Base-by-base conservation (phyloP, 2,329 filamentous ascomycete species). In the Madurella fahalii region DNA sequence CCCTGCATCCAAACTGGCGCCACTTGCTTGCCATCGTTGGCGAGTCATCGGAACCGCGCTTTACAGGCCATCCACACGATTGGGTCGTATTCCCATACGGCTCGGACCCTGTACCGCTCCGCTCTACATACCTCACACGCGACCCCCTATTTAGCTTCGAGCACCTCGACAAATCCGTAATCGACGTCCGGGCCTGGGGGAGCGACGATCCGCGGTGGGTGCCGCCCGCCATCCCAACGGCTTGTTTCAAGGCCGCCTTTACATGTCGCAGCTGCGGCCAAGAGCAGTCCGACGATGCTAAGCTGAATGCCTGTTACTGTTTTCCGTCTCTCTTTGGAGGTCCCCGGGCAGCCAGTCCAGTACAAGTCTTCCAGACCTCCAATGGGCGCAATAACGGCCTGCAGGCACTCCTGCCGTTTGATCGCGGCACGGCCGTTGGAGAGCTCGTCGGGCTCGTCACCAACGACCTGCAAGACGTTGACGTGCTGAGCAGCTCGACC, bases 381-480 rank as follows among this genome's bases (percentile, higher is more conserved):
- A 74, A 77, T 49, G 79, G 78, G 5, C 77, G 77, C 49, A 81
- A 81, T 61, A 83, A 83, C 52, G 79, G 80, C 0, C 69, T 82
- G 1, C 53, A 74, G 34, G 75, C 76, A 1, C 65, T 74, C 57
- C 67, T 71, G 60, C 65, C 74, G 3, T 79, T 82, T 51, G 77
- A 80, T 43, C 71, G 77, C 32, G 80, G 80, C 11, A 68, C 70
- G 1, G 77, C 77, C 0, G 72, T 83, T 15, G 79, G 78, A 2
- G 80, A 83, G 63, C 81, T 83, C 53, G 72, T 81, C 5, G 80
- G 80, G 2, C 64, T 79, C 25, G 71, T 83, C 32, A 83, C 80
- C 1, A 77, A 74, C 50, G 78, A 75, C 2, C 67, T 83, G 9
- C 65, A 72, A 7, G 75, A 77, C 55, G 67, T 78, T 12, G 80